Evolutionary conservation across 2,329 filamentous ascomycete genomes (phyloP).

Genomic region (Berkeleyomyces rouxiae): DNA sequence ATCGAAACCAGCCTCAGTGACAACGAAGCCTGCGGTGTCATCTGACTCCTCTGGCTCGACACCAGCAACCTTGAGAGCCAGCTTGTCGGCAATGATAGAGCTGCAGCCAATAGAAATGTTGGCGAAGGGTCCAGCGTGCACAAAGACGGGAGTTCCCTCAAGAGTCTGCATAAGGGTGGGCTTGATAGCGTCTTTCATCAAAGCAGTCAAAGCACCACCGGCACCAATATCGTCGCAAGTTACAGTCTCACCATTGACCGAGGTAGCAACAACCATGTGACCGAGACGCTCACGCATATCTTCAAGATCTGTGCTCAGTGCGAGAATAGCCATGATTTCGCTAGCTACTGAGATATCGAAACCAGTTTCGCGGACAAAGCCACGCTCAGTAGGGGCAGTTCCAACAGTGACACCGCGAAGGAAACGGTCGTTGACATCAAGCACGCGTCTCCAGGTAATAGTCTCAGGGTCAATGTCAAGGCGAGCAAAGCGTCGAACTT

Average conservation of each 20-base stretch:
- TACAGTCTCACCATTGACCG: slow-evolving; percentile 69
- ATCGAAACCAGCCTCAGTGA: slow-evolving; percentile 95
- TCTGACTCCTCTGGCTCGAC: slow-evolving; percentile 85
- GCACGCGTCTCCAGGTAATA: slow-evolving; percentile 89
- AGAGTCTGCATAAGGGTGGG: slow-evolving; percentile 97
- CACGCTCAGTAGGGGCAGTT: slow-evolving; percentile 78
- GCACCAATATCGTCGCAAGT: slow-evolving; percentile 92
- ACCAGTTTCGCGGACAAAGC: slow-evolving; percentile 70
- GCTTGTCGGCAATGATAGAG: slow-evolving; percentile 84
- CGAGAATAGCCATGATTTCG: slow-evolving; percentile 96
- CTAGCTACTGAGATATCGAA: slow-evolving; percentile 97
- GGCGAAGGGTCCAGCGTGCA: slow-evolving; percentile 92
- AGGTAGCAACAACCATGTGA: slow-evolving; percentile 88
- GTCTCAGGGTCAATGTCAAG: slow-evolving; percentile 93
- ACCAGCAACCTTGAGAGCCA: slow-evolving; percentile 88
- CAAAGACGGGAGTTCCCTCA: slow-evolving; percentile 92
- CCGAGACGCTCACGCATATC: slow-evolving; percentile 91
- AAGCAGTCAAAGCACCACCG: slow-evolving; percentile 76
- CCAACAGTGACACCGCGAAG: slow-evolving; percentile 80
- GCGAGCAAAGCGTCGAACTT: slow-evolving; percentile 75
- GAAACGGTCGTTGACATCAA: slow-evolving; percentile 95
- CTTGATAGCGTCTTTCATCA: slow-evolving; percentile 98
- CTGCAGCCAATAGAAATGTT: slow-evolving; percentile 97
- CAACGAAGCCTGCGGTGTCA: slow-evolving; percentile 66
- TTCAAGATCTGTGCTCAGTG: slow-evolving; percentile 68